Base-by-base conservation (phyloP, 441 rosid genomes). In the Breynia disticha region DNA sequence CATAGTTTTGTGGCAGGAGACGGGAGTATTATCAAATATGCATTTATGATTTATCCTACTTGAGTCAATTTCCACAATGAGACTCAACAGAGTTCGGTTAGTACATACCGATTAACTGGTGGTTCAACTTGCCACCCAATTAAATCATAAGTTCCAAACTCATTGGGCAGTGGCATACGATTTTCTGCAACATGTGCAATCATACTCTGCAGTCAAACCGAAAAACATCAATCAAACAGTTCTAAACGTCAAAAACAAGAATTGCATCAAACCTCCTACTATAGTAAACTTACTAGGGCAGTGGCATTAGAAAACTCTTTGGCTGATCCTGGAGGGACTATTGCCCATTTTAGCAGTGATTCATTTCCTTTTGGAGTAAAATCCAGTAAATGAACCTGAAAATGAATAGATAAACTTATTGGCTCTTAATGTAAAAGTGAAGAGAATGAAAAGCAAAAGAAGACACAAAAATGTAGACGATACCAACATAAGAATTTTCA, bases 61-160 rank as follows among this genome's bases (percentile, higher is more conserved):
- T 0, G 13, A 41, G 44, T 41, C 44, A 41, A 41, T 15, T 41
- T 4, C 44, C 13, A 41, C 44, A 41, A 41, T 15, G 59, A 11
- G 0, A n/a, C 46, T 28, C 52, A 22, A 32, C 1, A 54, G 49
- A 42, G 38, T 41, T 5, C 35, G 41, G 60, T 6, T n/a, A 52
- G 49, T 49, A 43, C 52, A 4, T 77, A 90, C 93, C 71, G 54
- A 32, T 72, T 47, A 46, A 20, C 50, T 41, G 67, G 65, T 55
- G 86, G 86, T 70, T 82, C 76, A 50, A 82, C 67, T 65, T 83
- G 73, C 90, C 94, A 83, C 12, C 64, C 57, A 46, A 86, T 48
- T 64, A 83, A 67, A 67, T 76, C 28, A 39, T 88, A 88, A 67
- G 55, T 72, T 72, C 91, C 97, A 35, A 76, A 85, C 16, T 50